These are phyloP conservation scores for Heterobasidion occidentale DNA, from an alignment of 1,284 basidiomycete species.

Conservation along the genomic window DNA sequence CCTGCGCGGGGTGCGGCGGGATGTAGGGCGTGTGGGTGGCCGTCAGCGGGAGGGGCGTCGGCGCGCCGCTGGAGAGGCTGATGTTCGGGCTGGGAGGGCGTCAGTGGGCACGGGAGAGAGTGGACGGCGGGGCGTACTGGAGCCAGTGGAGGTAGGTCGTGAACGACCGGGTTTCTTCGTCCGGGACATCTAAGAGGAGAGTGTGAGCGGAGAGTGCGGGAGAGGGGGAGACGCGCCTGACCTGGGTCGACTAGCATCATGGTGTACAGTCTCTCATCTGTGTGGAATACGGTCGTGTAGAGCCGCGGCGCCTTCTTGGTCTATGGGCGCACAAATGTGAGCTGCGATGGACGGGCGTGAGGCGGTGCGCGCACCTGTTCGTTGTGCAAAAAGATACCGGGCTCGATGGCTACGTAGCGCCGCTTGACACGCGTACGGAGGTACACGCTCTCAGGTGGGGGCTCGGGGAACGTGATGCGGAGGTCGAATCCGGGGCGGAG, in stretches of 20 bases:
- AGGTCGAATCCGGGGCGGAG: conserved; percentile 73
- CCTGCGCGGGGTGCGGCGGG: conserved; percentile 82
- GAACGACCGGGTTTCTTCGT: conserved; percentile 57
- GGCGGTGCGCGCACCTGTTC: conserved; percentile 41
- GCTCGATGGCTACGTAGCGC: conserved; percentile 49
- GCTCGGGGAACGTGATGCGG: conserved; percentile 47
- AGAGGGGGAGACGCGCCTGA: conserved; percentile 19
- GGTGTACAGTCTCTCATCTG: conserved; percentile 80
- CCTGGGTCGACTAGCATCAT: conserved; percentile 84
- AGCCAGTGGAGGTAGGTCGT: conserved; percentile 83
- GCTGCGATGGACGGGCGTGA: neutral
- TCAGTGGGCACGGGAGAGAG: conserved; percentile 4
- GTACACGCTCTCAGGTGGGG: conserved; percentile 20
- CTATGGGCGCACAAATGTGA: conserved; percentile 22
- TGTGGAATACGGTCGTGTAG: conserved; percentile 71
- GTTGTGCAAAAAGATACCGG: conserved; percentile 60
- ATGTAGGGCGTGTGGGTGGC: conserved; percentile 63
- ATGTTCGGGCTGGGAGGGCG: conserved; percentile 64
- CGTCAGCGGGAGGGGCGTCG: conserved; percentile 30
- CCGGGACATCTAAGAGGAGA: conserved; percentile 60
- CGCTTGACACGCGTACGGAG: conserved; percentile 25
- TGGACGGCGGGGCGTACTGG: conserved; percentile 42
- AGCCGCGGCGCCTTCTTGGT: conserved; percentile 58
- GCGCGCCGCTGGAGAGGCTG: conserved; percentile 55
- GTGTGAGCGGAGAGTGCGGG: neutral